These are phyloP conservation scores for Xylaria acuta DNA, from an alignment of 495 filamentous ascomycete genomes.

Conservation along the genomic window DNA sequence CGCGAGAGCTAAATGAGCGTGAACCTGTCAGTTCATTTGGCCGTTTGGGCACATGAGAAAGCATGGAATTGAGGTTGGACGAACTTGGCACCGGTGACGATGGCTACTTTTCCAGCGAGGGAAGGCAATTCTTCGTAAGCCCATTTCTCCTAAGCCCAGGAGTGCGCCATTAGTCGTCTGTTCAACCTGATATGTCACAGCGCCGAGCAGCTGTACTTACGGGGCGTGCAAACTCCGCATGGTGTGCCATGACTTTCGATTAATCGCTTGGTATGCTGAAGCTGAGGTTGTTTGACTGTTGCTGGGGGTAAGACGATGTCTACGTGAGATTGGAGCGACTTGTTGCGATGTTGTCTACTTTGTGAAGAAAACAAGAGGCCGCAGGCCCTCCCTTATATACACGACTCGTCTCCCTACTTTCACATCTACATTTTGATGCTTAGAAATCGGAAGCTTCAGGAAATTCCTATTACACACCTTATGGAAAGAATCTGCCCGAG, in stretches of 20 bases:
- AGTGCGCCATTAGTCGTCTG: background rate
- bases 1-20: background rate
- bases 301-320: background rate
- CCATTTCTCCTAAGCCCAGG: background rate
- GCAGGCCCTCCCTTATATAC: conserved; percentile 4
- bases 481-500: background rate
- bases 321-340: background rate
- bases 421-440: background rate
- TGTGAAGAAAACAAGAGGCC: background rate
- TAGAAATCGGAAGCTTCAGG: background rate
- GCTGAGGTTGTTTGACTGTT: background rate
- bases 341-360: background rate
- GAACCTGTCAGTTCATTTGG: background rate
- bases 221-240: background rate
- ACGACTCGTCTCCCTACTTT: background rate
- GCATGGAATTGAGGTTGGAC: background rate
- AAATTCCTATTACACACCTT: background rate
- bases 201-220: background rate
- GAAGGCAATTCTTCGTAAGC: background rate
- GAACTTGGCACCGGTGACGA: background rate
- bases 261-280: background rate
- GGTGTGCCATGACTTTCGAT: background rate
- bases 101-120: background rate
- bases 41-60: background rate
- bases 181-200: background rate